Percentiles rank a stretch among this genome's conserved stretches.
Conservation (phyloP, 176 grass and related monocot species). For the Paspalum vaginatum region DNA sequence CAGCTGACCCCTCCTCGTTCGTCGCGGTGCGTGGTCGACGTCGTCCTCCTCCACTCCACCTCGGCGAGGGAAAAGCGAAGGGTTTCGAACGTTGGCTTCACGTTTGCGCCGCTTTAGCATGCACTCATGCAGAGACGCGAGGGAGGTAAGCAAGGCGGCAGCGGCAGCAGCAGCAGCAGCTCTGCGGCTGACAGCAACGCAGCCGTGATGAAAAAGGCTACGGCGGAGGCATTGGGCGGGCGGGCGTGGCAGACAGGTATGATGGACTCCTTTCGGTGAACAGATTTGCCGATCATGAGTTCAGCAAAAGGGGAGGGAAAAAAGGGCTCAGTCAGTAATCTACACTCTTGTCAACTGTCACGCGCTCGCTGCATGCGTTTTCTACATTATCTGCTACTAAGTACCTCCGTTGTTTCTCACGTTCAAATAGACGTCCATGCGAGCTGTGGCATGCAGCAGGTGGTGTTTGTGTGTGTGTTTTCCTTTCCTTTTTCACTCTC, state of each 20-base stretch:
- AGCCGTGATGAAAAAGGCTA: not conserved
- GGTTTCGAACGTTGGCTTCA: constrained; percentile 14
- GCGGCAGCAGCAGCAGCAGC: not conserved
- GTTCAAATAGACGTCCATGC: not conserved
- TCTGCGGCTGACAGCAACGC: constrained; percentile 12
- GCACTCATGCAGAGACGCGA: not conserved
- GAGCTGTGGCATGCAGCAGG: not conserved
- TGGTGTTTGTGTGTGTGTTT: too few relatives aligned
- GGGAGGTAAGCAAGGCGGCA: not conserved
- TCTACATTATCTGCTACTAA: not conserved
- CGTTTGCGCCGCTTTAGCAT: constrained; percentile 8
- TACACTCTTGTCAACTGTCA: not conserved
- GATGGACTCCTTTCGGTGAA: constrained; percentile 15
- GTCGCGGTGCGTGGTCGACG: not conserved
- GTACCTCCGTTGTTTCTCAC: not conserved
- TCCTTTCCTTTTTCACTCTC: too few relatives aligned
- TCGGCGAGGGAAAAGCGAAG: not conserved
- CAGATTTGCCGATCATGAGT: constrained; percentile 44
- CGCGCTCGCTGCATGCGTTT: too few relatives aligned
- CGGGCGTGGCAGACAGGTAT: constrained; percentile 58
- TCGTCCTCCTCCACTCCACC: not conserved
- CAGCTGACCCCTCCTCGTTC: not conserved
- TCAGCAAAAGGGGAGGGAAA: not conserved
- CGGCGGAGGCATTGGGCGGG: not conserved
- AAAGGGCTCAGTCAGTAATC: constrained; percentile 6